These are phyloP conservation scores for Phytophthora colocasiae DNA, from an alignment of 352 stramenopile species.

Conservation along the genomic window DNA sequence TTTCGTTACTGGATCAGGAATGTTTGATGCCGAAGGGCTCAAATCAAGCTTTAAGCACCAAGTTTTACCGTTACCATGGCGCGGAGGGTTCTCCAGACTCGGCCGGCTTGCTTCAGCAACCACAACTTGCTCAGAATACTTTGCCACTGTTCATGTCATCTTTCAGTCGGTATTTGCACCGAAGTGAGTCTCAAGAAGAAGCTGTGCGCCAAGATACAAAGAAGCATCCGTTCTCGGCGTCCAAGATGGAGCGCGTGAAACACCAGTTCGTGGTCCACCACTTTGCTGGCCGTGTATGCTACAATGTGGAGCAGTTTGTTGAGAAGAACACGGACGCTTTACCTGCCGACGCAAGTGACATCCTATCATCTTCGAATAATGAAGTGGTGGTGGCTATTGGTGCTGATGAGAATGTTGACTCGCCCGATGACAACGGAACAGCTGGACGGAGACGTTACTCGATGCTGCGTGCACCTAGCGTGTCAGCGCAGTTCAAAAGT, in stretches of 20 bases:
- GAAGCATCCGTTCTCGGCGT: conserved; percentile 72
- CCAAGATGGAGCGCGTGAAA: conserved; percentile 86
- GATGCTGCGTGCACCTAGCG: conserved; percentile 70
- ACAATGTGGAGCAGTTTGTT: conserved; percentile 82
- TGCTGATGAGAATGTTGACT: conserved; percentile 57
- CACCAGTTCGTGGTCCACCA: conserved; percentile 85
- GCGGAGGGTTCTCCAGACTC: conserved; percentile 32
- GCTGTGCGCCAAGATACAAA: conserved; percentile 31
- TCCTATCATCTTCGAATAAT: conserved; percentile 69
- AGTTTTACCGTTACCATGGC: conserved; percentile 84
- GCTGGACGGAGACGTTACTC: conserved; percentile 48
- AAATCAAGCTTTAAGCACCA: conserved; percentile 79
- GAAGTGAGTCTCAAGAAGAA: conserved; percentile 45
- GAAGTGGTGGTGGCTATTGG: conserved; percentile 69
- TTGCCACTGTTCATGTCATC: conserved; percentile 70
- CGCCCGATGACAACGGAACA: conserved; percentile 24
- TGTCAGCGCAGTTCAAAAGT: conserved; percentile 93
- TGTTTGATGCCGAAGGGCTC: conserved; percentile 87
- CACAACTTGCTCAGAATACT: conserved; percentile 54
- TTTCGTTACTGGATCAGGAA: conserved; percentile 85
- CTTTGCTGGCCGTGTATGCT: conserved; percentile 82
- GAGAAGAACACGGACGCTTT: conserved; percentile 90
- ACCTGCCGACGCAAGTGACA: conserved; percentile 61
- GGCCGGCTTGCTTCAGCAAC: conserved; percentile 40
- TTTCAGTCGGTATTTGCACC: conserved; percentile 67